Evolutionary conservation across 768 basidiomycete genomes (phyloP), one percentile per base, ranked within the genome.

Genomic region (Grammothele lineata): DNA sequence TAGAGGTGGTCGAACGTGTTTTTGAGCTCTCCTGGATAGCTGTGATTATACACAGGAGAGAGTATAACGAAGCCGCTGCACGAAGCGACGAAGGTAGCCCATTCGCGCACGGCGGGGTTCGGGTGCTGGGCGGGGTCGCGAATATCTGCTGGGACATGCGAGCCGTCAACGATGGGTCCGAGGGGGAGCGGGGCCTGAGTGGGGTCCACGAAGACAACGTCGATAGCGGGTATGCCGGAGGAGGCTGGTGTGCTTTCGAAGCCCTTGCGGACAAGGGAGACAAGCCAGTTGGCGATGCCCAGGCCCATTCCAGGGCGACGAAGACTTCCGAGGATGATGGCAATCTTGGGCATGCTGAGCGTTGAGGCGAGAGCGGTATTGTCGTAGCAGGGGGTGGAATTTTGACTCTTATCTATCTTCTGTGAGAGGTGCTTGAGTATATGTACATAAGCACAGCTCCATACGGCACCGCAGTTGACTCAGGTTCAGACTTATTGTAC

Each of bases 31-130:
- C 64, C 69, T 10, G 71, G 69, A 57, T 63, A 62, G 3, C 63
- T 60, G 57, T 67, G 65, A 57, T 72, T 72, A 59, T 70, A 69
- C 54, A 71, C 69, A 17, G 71, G 69, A 2, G 66, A 58, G 49
- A 72, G 40, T 47, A 72, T 52, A 41, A 70, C 54, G 55, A 70
- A 55, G 2, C 53, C 70, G 45, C 61, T 55, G 61, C 55, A 63
- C 4, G 48, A 50, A 36, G 56, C 37, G 37, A 66, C 53, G 45
- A 63, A 58, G 7, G 39, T 48, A 14, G 62, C 64, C 65, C 68
- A 71, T 14, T 58, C 55, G 42, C 59, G 60, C 7, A 68, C 54
- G 27, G 45, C 30, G 3, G 60, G 51, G 39, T 64, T 54, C 24
- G 61, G 39, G 54, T 71, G 68, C 15, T 60, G n/a, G 5, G 55